phyloP scores from a whole-genome alignment of 2,329 filamentous ascomycete species.

The Aspergillus sclerotialis region DNA sequence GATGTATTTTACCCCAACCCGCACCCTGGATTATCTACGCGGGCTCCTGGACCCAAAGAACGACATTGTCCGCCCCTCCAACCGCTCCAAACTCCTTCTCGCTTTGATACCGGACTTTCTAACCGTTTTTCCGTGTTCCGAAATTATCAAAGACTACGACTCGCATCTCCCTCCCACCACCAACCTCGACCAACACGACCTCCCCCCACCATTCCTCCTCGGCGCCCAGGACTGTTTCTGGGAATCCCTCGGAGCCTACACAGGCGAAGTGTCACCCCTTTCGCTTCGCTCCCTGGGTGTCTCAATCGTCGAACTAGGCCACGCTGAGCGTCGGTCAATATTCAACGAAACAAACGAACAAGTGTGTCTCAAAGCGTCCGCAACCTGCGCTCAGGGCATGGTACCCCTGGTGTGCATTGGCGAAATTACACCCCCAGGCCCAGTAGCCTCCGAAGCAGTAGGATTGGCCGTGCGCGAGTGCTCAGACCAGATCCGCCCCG shows the following conservation, averaged over 20 bases:
- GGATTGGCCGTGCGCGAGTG: slow-evolving; percentile 60
- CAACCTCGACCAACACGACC: slow-evolving; percentile 8
- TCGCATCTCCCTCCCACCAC: slow-evolving; percentile 10
- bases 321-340: slow-evolving; percentile 67
- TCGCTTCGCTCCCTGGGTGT: slow-evolving; percentile 63
- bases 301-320: slow-evolving; percentile 68
- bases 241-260: slow-evolving; percentile 66
- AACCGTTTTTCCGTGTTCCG: slow-evolving; percentile 47
- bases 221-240: slow-evolving; percentile 72
- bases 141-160: slow-evolving; percentile 30
- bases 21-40: slow-evolving; percentile 52
- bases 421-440: slow-evolving; percentile 51
- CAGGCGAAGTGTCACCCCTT: slow-evolving; percentile 67
- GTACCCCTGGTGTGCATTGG: slow-evolving; percentile 75
- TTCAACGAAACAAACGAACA: slow-evolving; percentile 68
- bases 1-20: slow-evolving; percentile 30
- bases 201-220: slow-evolving; percentile 48
- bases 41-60: slow-evolving; percentile 44
- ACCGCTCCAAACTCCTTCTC: slow-evolving; percentile 54
- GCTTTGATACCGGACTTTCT: slow-evolving; percentile 76
- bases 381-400: slow-evolving; percentile 62
- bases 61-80: slow-evolving; percentile 34
- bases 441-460: slow-evolving; percentile 42
- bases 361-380: slow-evolving; percentile 62
- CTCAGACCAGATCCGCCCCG: slow-evolving; percentile 55